Base-by-base conservation (phyloP, 2,329 filamentous ascomycete species). In the Pleurostoma richardsiae region DNA sequence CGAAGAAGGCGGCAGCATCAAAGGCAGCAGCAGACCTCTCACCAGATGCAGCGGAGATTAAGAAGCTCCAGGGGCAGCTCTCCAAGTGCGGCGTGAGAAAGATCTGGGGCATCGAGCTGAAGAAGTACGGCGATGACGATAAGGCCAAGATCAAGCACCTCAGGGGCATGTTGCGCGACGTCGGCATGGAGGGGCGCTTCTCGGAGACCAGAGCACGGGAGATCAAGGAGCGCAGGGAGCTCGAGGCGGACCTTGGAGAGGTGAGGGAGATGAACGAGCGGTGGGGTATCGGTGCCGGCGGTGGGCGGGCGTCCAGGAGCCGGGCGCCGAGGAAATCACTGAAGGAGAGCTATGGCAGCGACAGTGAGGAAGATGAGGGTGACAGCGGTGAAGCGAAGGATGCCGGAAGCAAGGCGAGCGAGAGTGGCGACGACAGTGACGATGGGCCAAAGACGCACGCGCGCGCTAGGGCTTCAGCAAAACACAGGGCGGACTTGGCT, bases 81-180 rank as follows among this genome's bases (percentile, higher is more conserved):
- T 70, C 85, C 41, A 96, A 96, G 66, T 99, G 92, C 59, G 92
- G 92, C 30, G 82, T 96, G 46, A 86, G 90, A 45, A 97, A 96
- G 63, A 80, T 96, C 51, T 99, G 94, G 92, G 80, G 79, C 43
- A 83, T 86, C 52, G 90, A 96, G 66, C 76, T 99, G 29, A 88
- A 88, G 63, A 73, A 82, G 46, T 90, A 80, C 57, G 78, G 77
- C 1, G 79, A 84, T 46, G 87, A 91, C 28, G 62, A 77, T 4
- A 86, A 83, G 50, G 88, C 82, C 43, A 96, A 96, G 72, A 88
- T 96, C 51, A 76, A 76, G 44, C 89, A 96, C 61, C 74, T 99
- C 6, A 88, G 82, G 61, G 70, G 70, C 8, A 86, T 95, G 84
- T 76, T 99, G 29, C 76, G 76, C 31, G 90, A 95, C 30, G 74